Percentiles rank a stretch among this genome's conserved stretches.
phyloP scores from a whole-genome alignment of 169 alveolate species.

The Eimeria praecox region DNA sequence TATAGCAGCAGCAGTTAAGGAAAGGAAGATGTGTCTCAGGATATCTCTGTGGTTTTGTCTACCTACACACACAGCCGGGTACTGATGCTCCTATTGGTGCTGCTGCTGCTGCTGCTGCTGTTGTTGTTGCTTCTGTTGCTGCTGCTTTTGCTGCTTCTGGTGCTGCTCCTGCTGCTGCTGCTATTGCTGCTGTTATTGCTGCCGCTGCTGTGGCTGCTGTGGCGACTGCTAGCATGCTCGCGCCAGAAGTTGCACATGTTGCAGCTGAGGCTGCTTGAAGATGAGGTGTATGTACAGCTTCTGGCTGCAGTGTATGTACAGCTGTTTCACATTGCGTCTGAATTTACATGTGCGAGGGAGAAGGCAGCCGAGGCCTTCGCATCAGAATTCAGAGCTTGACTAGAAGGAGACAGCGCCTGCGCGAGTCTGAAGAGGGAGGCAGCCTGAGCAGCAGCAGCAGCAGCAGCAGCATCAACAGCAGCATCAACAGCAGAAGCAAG shows the following conservation, averaged over 20 bases:
- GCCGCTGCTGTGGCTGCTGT: neutral
- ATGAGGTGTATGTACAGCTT: neutral
- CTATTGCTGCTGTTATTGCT: neutral
- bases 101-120: neutral
- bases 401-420: slow-evolving; percentile 11
- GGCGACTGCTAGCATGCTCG: neutral
- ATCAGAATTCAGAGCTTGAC: neutral
- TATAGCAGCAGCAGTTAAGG: neutral
- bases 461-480: neutral
- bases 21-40: neutral
- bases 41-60: too few species aligned
- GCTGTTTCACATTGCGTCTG: neutral
- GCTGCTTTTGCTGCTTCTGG: neutral
- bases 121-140: neutral
- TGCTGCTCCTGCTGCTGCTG: neutral
- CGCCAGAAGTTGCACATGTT: neutral
- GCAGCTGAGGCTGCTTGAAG: neutral
- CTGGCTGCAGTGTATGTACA: neutral
- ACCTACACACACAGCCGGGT: too few species aligned
- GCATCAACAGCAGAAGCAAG: too few species aligned
- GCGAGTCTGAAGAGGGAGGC: slow-evolving; percentile 40
- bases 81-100: neutral
- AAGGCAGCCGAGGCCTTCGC: slow-evolving; percentile 38
- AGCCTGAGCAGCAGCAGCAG: slow-evolving; percentile 34
- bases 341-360: slow-evolving; percentile 14